Percentiles rank a stretch among this genome's conserved stretches.
Evolutionary conservation across 2,329 filamentous ascomycete genomes (phyloP).

Genomic region (Rasamsonia emersonii): DNA sequence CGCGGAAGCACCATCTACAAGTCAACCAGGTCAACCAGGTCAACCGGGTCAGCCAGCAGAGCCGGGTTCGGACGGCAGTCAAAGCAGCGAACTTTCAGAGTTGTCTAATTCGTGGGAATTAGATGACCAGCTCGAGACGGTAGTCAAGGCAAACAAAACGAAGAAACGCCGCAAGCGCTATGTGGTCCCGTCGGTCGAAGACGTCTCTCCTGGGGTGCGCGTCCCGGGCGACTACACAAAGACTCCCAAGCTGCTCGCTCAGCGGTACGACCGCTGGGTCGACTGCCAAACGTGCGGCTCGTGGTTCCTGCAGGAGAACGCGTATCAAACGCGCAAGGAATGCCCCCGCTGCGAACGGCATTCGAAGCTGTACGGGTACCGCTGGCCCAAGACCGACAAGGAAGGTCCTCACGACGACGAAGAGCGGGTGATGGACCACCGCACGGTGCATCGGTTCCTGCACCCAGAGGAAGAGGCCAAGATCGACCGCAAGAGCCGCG

Average conservation of each 20-base stretch:
- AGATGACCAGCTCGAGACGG: constrained; percentile 18
- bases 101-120: constrained; percentile 19
- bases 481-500: constrained; percentile 28
- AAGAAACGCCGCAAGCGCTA: constrained; percentile 17
- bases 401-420: constrained; percentile 64
- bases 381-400: constrained; percentile 91
- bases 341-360: constrained; percentile 93
- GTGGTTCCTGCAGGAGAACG: constrained; percentile 80
- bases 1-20: constrained; percentile 3
- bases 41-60: constrained; percentile 8
- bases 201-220: constrained; percentile 35
- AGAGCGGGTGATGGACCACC: constrained; percentile 67
- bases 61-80: constrained; percentile 10
- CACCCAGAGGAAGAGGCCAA: constrained; percentile 57
- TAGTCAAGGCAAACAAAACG: constrained; percentile 12
- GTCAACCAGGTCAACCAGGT: constrained; percentile 8
- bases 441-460: constrained; percentile 79
- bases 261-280: constrained; percentile 74
- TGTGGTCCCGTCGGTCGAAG: constrained; percentile 31
- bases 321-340: constrained; percentile 74
- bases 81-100: constrained; percentile 17
- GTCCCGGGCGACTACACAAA: constrained; percentile 73
- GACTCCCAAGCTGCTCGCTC: constrained; percentile 65
- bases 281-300: constrained; percentile 75
- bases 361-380: constrained; percentile 87